Percentiles rank a stretch among this genome's conserved stretches.
Conservation (phyloP, 768 basidiomycete genomes). For the Amanita phalloides region DNA sequence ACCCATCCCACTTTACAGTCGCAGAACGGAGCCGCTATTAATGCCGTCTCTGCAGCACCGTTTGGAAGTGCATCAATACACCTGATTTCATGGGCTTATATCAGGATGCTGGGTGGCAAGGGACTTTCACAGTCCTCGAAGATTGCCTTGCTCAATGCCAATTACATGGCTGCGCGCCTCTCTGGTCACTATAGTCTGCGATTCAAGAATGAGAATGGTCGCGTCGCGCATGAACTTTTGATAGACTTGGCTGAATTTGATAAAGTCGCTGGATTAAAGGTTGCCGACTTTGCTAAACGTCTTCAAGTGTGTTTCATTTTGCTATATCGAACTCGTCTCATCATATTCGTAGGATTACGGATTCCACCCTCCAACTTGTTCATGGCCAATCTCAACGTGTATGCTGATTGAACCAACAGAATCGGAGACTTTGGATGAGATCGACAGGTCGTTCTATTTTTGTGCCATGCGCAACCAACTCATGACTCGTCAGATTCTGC, state of each 20-base stretch:
- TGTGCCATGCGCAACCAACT: neutral
- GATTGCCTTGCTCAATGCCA: slow-evolving; percentile 86
- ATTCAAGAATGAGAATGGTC: slow-evolving; percentile 83
- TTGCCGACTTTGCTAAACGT: slow-evolving; percentile 93
- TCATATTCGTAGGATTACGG: slow-evolving; percentile 57
- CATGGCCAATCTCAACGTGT: slow-evolving; percentile 95
- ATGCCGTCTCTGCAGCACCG: slow-evolving; percentile 85
- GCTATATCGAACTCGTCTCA: neutral
- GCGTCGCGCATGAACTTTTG: slow-evolving; percentile 92
- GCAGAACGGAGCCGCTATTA: slow-evolving; percentile 63
- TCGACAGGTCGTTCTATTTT: slow-evolving; percentile 53
- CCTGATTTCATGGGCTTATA: slow-evolving; percentile 97
- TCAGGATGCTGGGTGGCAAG: slow-evolving; percentile 97
- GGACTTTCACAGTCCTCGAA: slow-evolving; percentile 83
- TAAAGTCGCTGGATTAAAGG: slow-evolving; percentile 80
- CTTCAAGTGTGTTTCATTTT: slow-evolving; percentile 52
- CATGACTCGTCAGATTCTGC: slow-evolving; percentile 57
- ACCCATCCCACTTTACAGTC: slow-evolving; percentile 67
- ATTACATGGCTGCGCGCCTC: slow-evolving; percentile 92
- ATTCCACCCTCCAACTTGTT: slow-evolving; percentile 95
- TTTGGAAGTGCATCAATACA: slow-evolving; percentile 94
- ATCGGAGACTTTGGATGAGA: slow-evolving; percentile 87
- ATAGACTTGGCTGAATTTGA: slow-evolving; percentile 96
- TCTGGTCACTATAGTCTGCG: slow-evolving; percentile 76
- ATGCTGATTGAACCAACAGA: slow-evolving; percentile 99